A percentile compares a stretch with the other conserved stretches of the same genome.
Evolutionary conservation across 2,329 filamentous ascomycete species (phyloP).

Genomic region (Penicillium sp.): DNA sequence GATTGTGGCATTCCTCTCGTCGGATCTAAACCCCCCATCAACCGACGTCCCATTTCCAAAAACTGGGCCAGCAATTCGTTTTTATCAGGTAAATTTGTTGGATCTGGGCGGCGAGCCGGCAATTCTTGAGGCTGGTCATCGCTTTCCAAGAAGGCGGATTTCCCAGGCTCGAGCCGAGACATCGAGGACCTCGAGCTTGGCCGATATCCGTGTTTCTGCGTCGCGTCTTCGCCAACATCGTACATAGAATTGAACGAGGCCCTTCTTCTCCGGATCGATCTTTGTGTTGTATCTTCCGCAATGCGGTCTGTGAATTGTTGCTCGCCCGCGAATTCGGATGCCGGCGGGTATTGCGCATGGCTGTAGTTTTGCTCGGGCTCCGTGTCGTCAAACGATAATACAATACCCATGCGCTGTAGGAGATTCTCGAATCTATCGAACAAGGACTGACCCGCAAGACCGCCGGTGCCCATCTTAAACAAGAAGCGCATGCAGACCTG

Average conservation of each 20-base stretch:
- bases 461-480: slow-evolving; percentile 68
- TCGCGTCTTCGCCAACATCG: slow-evolving; percentile 52
- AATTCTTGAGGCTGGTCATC: slow-evolving; percentile 17
- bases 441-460: slow-evolving; percentile 54
- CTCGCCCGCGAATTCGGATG: slow-evolving; percentile 14
- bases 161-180: slow-evolving; percentile 38
- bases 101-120: slow-evolving; percentile 12
- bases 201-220: slow-evolving; percentile 37
- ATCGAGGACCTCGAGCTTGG: slow-evolving; percentile 43
- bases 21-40: slow-evolving; percentile 31
- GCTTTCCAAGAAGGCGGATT: slow-evolving; percentile 29
- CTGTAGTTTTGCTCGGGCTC: slow-evolving; percentile 33
- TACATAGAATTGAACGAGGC: slow-evolving; percentile 54
- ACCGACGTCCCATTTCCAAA: slow-evolving; percentile 34
- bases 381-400: slow-evolving; percentile 57
- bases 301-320: slow-evolving; percentile 20
- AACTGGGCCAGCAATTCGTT: slow-evolving; percentile 37
- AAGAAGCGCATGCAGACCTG: slow-evolving; percentile 73
- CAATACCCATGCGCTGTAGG: slow-evolving; percentile 66
- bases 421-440: slow-evolving; percentile 67
- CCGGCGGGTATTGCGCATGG: slow-evolving; percentile 23
- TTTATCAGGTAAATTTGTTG: slow-evolving; percentile 26
- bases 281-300: slow-evolving; percentile 27
- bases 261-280: slow-evolving; percentile 36
- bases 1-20: slow-evolving; percentile 17